These are phyloP conservation scores for Incumbomyces lentus DNA, from an alignment of 2,329 filamentous ascomycete genomes.

Conservation along the genomic window DNA sequence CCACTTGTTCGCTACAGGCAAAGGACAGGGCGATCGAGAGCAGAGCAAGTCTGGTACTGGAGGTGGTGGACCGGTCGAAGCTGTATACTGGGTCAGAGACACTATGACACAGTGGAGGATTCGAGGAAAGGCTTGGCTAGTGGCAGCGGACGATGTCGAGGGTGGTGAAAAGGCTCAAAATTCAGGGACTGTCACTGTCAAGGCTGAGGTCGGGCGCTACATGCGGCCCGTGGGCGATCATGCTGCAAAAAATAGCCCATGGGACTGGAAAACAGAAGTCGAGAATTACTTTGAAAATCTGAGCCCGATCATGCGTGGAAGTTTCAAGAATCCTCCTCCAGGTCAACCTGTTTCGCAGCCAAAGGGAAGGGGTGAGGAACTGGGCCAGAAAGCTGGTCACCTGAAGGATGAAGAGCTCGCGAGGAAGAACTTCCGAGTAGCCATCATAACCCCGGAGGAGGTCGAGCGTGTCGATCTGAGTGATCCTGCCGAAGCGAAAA, in stretches of 20 bases:
- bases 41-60: slow-evolving; percentile 42
- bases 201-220: slow-evolving; percentile 48
- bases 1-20: slow-evolving; percentile 52
- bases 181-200: slow-evolving; percentile 47
- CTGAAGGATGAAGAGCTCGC: slow-evolving; percentile 58
- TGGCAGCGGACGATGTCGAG: slow-evolving; percentile 58
- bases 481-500: slow-evolving; percentile 50
- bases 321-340: slow-evolving; percentile 62
- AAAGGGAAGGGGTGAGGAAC: slow-evolving; percentile 35
- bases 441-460: slow-evolving; percentile 71
- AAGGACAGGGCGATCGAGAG: slow-evolving; percentile 35
- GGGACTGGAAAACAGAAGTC: slow-evolving; percentile 71
- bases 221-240: slow-evolving; percentile 40
- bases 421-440: slow-evolving; percentile 69
- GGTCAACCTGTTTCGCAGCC: slow-evolving; percentile 49
- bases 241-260: slow-evolving; percentile 37
- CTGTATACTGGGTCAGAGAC: slow-evolving; percentile 67
- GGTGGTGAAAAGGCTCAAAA: slow-evolving; percentile 38
- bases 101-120: slow-evolving; percentile 74
- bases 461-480: slow-evolving; percentile 66
- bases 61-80: slow-evolving; percentile 65
- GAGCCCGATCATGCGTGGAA: slow-evolving; percentile 65
- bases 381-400: slow-evolving; percentile 58
- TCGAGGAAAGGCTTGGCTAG: slow-evolving; percentile 62
- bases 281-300: slow-evolving; percentile 86